phyloP scores from a whole-genome alignment of 257 asterid species.

The Ophiorrhiza pumila region DNA sequence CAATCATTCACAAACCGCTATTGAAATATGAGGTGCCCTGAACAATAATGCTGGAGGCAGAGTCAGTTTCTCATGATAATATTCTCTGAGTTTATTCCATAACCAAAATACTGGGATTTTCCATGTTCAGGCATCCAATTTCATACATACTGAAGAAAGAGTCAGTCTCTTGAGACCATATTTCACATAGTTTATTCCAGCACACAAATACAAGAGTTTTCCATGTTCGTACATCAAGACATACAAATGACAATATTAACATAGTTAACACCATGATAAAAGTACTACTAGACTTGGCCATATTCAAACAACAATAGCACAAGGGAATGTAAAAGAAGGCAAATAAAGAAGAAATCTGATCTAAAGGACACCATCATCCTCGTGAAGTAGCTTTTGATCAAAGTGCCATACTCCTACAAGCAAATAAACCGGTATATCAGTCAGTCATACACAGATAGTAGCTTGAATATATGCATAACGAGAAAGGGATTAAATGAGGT shows the following conservation, averaged over 20 bases:
- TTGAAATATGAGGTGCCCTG: too few relatives aligned
- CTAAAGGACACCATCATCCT: conserved; percentile 9
- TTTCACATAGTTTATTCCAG: too few relatives aligned
- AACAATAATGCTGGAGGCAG: not conserved
- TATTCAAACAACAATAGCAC: not conserved
- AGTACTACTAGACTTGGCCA: too few relatives aligned
- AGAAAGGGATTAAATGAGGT: not conserved
- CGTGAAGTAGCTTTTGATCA: conserved; percentile 37
- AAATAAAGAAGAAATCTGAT: not conserved
- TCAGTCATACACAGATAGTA: not conserved
- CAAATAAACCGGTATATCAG: not conserved
- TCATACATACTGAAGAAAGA: not conserved
- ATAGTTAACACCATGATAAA: not conserved
- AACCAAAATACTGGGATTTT: not conserved
- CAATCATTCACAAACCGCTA: not conserved
- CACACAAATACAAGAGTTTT: not conserved
- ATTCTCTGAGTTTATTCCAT: conserved; percentile 4
- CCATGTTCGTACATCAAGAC: too few relatives aligned
- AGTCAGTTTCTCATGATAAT: not conserved
- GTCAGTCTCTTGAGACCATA: too few relatives aligned
- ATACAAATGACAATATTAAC: too few relatives aligned
- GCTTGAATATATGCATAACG: not conserved
- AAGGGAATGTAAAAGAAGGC: not conserved
- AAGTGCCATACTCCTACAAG: conserved; percentile 44
- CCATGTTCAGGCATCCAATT: not conserved